These are phyloP conservation scores for Xerocomus amazonicus DNA, from an alignment of 1,284 basidiomycete species.

Conservation along the genomic window DNA sequence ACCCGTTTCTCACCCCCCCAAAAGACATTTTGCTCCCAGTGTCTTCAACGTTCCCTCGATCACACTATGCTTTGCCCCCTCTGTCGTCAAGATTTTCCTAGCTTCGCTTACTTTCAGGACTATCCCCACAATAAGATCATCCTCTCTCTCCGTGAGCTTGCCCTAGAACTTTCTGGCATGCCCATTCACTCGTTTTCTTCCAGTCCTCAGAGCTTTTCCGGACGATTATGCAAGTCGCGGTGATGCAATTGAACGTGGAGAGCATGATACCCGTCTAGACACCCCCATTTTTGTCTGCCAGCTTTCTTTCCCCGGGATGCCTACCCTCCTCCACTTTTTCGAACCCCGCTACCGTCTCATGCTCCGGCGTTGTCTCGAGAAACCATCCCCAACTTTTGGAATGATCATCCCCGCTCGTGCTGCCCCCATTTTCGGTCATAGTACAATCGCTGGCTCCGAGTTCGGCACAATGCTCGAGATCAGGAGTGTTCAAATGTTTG, in stretches of 20 bases:
- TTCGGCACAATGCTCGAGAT: constrained; percentile 96
- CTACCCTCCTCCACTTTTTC: constrained; percentile 87
- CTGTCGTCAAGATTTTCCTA: constrained; percentile 76
- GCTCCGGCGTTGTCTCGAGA: constrained; percentile 87
- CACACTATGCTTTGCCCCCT: constrained; percentile 82
- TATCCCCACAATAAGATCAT: constrained; percentile 69
- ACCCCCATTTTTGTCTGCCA: constrained; percentile 92
- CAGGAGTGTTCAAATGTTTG: constrained; percentile 78
- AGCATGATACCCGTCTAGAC: constrained; percentile 73
- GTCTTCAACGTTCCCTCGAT: constrained; percentile 86
- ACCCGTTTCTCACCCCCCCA: constrained; percentile 14
- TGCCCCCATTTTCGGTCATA: constrained; percentile 31
- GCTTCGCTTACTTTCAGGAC: constrained; percentile 78
- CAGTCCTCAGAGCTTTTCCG: constrained; percentile 66
- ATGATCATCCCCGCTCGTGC: constrained; percentile 74
- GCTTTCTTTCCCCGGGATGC: constrained; percentile 87
- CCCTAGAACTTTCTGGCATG: constrained; percentile 2
- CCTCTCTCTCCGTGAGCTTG: constrained; percentile 59
- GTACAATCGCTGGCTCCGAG: constrained; percentile 52
- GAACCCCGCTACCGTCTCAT: constrained; percentile 91
- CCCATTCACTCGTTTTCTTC: constrained; percentile 11
- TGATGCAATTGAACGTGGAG: constrained; percentile 64
- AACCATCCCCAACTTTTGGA: constrained; percentile 74
- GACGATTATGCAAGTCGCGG: constrained; percentile 54
- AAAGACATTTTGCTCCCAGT: constrained; percentile 87